phyloP scores from a whole-genome alignment of 2,329 filamentous ascomycete genomes.

The Cryphonectria parasitica region DNA sequence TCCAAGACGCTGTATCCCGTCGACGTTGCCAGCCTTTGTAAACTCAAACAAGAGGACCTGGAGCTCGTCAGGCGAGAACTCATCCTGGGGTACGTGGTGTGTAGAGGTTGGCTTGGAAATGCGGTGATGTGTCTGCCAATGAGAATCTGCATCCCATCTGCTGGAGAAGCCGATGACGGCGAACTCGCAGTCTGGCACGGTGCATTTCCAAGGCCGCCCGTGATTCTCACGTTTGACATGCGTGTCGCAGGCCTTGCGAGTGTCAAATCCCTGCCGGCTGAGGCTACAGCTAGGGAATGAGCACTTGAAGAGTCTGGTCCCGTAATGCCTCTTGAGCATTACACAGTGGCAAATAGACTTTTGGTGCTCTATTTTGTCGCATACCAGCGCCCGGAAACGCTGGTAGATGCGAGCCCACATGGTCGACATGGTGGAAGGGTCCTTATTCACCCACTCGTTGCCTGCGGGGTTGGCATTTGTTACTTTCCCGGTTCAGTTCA shows the following conservation, averaged over 20 bases:
- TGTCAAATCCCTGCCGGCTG: constrained; percentile 9
- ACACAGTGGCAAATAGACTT: constrained; percentile 13
- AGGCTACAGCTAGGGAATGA: no score
- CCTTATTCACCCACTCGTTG: constrained; percentile 1
- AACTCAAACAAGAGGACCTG: constrained; percentile 14
- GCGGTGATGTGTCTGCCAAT: constrained; percentile 9
- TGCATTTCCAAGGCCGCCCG: constrained; percentile 13
- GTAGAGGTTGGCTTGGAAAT: not conserved
- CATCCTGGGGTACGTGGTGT: not conserved
- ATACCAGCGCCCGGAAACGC: constrained; percentile 5
- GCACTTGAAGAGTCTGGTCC: no score
- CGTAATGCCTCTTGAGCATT: not conserved
- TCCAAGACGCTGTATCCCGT: constrained; percentile 5
- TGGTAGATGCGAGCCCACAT: constrained; percentile 16
- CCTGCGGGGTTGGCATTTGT: not conserved
- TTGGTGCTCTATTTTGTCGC: constrained; percentile 3
- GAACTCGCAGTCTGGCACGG: constrained; percentile 5
- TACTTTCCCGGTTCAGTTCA: not conserved
- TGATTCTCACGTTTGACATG: constrained; percentile 13
- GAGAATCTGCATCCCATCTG: constrained; percentile 4
- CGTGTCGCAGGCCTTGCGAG: constrained; percentile 1
- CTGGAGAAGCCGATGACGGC: constrained; percentile 16
- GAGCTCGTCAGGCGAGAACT: not conserved
- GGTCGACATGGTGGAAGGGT: constrained; percentile 16
- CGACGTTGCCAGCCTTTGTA: constrained; percentile 4